Conservation (phyloP, 2,329 filamentous ascomycete species). For the Pseudocercospora ulei region DNA sequence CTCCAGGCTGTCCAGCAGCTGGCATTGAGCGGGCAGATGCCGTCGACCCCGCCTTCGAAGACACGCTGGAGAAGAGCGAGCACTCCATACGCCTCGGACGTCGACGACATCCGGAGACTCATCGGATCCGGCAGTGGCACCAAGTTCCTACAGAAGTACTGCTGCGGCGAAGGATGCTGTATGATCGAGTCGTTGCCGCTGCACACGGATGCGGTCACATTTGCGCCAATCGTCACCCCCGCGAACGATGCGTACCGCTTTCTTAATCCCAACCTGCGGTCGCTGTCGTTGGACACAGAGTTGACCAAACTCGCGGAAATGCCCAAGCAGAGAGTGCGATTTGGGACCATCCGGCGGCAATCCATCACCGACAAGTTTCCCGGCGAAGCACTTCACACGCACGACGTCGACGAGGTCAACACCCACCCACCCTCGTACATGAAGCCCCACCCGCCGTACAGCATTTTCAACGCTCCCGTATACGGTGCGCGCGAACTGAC, state of each 20-base stretch:
- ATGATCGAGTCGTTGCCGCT: constrained; percentile 48
- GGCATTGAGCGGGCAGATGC: constrained; percentile 13
- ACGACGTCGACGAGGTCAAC: constrained; percentile 37
- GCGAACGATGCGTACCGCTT: constrained; percentile 78
- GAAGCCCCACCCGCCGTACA: constrained; percentile 85
- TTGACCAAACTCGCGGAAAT: constrained; percentile 63
- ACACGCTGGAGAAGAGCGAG: constrained; percentile 31
- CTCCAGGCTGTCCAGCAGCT: constrained; percentile 17
- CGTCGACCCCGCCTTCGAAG: constrained; percentile 12
- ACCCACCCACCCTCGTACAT: constrained; percentile 76
- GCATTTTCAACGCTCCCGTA: constrained; percentile 82
- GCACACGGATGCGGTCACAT: constrained; percentile 39
- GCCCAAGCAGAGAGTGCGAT: constrained; percentile 62
- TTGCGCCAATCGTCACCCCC: constrained; percentile 49
- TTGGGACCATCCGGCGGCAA: constrained; percentile 26
- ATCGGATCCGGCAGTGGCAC: constrained; percentile 50
- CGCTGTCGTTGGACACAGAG: constrained; percentile 58
- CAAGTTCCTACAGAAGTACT: constrained; percentile 53
- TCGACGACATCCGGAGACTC: constrained; percentile 50
- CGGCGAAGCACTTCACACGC: constrained; percentile 37
- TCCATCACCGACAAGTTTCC: constrained; percentile 50
- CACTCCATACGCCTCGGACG: constrained; percentile 41
- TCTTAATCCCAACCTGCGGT: constrained; percentile 64
- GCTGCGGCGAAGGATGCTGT: constrained; percentile 57
- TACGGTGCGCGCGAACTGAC: constrained; percentile 80